These are phyloP conservation scores for Penicillium desertorum DNA, from an alignment of 495 filamentous ascomycete genomes.

Conservation along the genomic window DNA sequence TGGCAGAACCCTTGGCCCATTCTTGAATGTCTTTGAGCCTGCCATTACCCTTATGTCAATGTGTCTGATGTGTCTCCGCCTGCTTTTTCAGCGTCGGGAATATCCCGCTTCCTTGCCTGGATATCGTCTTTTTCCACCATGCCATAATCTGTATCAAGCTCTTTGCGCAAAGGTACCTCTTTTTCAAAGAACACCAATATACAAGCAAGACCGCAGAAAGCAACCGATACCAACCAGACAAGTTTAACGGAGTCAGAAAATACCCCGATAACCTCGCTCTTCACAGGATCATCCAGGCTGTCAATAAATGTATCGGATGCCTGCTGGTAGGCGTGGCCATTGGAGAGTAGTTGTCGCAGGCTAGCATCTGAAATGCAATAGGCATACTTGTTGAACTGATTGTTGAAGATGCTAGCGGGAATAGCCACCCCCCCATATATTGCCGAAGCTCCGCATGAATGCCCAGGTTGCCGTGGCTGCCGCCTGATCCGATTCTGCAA, in stretches of 20 bases:
- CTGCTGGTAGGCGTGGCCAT: slow-evolving; percentile 5
- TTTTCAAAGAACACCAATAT: slow-evolving; percentile 10
- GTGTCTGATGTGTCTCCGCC: neutral
- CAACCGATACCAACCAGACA: slow-evolving; percentile 12
- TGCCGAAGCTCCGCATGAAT: slow-evolving; percentile 3
- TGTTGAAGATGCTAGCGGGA: slow-evolving; percentile 9
- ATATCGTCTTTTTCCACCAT: no score
- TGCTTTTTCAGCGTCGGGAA: no score
- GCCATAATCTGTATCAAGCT: slow-evolving; percentile 16
- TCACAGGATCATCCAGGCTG: neutral
- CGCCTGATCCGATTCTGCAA: slow-evolving; percentile 28
- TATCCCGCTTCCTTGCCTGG: no score
- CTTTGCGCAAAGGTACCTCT: slow-evolving; percentile 13
- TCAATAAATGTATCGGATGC: neutral
- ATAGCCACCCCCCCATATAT: slow-evolving; percentile 8
- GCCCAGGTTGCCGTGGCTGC: neutral
- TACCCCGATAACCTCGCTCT: slow-evolving; percentile 1
- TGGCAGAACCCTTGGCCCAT: no score
- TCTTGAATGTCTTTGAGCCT: no score
- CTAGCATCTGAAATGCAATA: neutral
- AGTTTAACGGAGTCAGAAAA: slow-evolving; percentile 10
- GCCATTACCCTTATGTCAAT: no score
- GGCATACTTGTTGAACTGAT: neutral
- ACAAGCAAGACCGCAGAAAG: slow-evolving; percentile 9
- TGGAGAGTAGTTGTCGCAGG: neutral